These are phyloP conservation scores for Ophiostoma sp. DNA, from an alignment of 2,329 filamentous ascomycete genomes.

Conservation along the genomic window DNA sequence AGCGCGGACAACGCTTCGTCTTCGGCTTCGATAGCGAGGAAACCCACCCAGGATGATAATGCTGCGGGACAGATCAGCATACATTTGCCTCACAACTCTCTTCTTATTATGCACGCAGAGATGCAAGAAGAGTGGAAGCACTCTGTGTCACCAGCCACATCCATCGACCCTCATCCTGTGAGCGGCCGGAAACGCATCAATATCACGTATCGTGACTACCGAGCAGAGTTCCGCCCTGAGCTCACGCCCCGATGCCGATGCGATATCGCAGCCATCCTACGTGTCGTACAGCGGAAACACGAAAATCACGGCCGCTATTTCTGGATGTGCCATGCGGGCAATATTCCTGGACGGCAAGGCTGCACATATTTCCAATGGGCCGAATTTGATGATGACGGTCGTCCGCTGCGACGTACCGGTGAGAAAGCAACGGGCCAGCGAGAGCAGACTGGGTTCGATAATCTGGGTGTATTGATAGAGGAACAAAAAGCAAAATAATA, in stretches of 20 bases:
- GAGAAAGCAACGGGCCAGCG: neutral
- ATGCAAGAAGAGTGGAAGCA: constrained; percentile 99
- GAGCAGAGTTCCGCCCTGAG: constrained; percentile 66
- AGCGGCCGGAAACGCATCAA: constrained; percentile 80
- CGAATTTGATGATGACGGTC: constrained; percentile 78
- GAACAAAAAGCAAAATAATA: neutral
- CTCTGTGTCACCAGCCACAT: constrained; percentile 65
- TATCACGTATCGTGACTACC: constrained; percentile 88
- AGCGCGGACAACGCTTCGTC: constrained; percentile 38
- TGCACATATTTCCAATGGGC: constrained; percentile 84
- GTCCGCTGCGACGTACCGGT: constrained; percentile 56
- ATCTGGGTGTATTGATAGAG: neutral
- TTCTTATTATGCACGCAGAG: constrained; percentile 92
- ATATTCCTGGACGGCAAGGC: constrained; percentile 60
- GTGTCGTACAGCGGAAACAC: constrained; percentile 73
- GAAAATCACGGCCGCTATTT: constrained; percentile 73
- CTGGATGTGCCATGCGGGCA: constrained; percentile 85
- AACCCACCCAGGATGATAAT: constrained; percentile 41
- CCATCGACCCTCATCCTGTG: constrained; percentile 79
- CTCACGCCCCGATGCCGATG: constrained; percentile 76
- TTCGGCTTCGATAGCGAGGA: neutral
- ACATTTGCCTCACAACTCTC: constrained; percentile 87
- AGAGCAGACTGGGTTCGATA: neutral
- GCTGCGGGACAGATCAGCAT: constrained; percentile 82
- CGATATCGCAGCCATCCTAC: constrained; percentile 59